These are phyloP conservation scores for Theileria equi DNA, from an alignment of 169 alveolate species.

Conservation along the genomic window DNA sequence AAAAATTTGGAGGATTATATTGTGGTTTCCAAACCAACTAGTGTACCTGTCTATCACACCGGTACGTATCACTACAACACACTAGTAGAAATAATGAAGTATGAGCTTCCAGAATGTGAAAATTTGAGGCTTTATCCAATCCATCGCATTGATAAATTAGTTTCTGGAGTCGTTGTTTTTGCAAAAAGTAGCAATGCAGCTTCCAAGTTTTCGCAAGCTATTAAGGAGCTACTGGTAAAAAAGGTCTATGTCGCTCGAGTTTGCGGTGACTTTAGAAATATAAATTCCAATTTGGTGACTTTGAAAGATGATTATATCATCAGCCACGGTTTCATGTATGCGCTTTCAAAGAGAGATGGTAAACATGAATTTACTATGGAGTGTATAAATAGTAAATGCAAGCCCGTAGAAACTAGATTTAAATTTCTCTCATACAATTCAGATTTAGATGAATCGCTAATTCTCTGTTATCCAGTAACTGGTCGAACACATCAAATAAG, in stretches of 20 bases:
- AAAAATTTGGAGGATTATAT: conserved; percentile 66
- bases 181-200: conserved; percentile 70
- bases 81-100: conserved; percentile 61
- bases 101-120: conserved; percentile 12
- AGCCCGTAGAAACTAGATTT: conserved; percentile 70
- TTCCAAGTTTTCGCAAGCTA: conserved; percentile 53
- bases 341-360: conserved; percentile 24
- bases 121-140: conserved; percentile 46
- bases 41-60: conserved; percentile 74
- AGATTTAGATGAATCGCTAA: conserved; percentile 79
- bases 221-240: conserved; percentile 48
- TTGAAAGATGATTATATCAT: conserved; percentile 10
- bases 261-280: conserved; percentile 65
- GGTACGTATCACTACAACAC: conserved; percentile 75
- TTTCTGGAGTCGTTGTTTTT: conserved; percentile 72
- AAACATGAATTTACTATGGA: conserved; percentile 35
- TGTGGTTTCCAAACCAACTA: conserved; percentile 68
- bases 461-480: conserved; percentile 91
- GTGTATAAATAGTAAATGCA: background rate
- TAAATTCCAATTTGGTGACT: conserved; percentile 6
- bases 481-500: conserved; percentile 96
- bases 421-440: conserved; percentile 80
- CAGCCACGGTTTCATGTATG: conserved; percentile 43
- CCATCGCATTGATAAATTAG: conserved; percentile 71
- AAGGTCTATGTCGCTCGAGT: conserved; percentile 74